phyloP scores from a whole-genome alignment of 441 rosid species.

The Bocquillonia castaneifolia region DNA sequence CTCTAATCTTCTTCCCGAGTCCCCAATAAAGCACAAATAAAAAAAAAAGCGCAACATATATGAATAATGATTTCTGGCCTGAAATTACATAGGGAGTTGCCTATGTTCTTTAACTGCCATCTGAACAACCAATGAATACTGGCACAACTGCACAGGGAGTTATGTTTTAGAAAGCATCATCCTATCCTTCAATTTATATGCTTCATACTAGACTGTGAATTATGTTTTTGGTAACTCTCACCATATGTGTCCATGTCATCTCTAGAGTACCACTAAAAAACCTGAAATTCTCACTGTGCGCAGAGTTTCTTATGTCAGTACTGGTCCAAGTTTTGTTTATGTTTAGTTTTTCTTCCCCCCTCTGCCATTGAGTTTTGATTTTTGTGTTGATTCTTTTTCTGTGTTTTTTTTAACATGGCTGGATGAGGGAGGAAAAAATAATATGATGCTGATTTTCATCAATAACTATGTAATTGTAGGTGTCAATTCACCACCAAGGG shows the following conservation, averaged over 20 bases:
- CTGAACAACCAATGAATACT: background rate
- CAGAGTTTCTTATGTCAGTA: background rate
- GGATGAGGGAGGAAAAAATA: background rate
- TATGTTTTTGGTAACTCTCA: background rate
- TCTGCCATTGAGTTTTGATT: background rate
- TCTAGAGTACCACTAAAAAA: background rate
- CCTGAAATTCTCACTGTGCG: background rate
- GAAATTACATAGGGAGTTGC: background rate
- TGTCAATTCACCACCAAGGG: conserved; percentile 54
- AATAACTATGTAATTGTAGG: conserved; percentile 40
- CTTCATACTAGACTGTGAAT: background rate
- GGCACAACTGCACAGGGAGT: background rate
- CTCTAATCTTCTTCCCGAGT: background rate
- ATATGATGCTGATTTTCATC: conserved; percentile 2
- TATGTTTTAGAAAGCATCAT: background rate
- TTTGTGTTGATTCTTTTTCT: background rate
- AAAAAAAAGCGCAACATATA: background rate
- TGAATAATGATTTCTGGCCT: background rate
- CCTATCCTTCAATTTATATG: too few relatives aligned
- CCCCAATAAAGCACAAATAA: background rate
- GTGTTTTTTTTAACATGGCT: conserved; percentile 3
- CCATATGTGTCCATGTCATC: background rate
- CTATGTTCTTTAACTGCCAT: background rate
- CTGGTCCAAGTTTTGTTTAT: background rate
- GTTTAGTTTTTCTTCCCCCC: background rate